Evolutionary conservation across 2,329 filamentous ascomycete genomes (phyloP).

Genomic region (Didymellaceae sp.): DNA sequence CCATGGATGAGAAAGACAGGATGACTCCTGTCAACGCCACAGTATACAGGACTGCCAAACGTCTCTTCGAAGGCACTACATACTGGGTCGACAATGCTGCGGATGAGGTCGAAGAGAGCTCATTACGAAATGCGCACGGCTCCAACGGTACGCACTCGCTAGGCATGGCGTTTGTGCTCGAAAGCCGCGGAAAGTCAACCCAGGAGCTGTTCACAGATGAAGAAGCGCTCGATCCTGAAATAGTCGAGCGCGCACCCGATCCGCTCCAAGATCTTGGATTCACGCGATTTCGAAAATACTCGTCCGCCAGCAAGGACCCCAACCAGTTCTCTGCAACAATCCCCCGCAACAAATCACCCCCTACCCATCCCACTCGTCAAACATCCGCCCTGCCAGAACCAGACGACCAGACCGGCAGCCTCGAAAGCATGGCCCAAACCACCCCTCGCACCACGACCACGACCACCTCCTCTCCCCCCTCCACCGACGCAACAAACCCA

Average conservation of each 20-base stretch:
- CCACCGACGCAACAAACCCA: background rate
- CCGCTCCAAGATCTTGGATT: background rate
- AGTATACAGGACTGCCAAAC: slow-evolving; percentile 47
- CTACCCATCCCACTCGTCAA: no score
- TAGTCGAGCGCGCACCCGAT: background rate
- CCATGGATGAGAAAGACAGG: slow-evolving; percentile 34
- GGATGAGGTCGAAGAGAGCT: background rate
- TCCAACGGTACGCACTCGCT: slow-evolving; percentile 25
- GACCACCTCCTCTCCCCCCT: background rate
- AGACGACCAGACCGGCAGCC: background rate
- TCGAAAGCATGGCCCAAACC: no score
- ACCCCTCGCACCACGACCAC: background rate
- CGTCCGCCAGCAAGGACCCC: background rate
- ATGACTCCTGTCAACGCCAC: slow-evolving; percentile 34
- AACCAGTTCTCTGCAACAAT: background rate
- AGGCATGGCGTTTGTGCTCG: slow-evolving; percentile 31
- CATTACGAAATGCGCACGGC: slow-evolving; percentile 6
- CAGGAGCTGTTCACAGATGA: slow-evolving; percentile 14
- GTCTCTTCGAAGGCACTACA: slow-evolving; percentile 46
- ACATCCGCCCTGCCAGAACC: no score
- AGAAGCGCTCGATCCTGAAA: background rate
- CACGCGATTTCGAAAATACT: background rate
- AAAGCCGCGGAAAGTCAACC: slow-evolving; percentile 18
- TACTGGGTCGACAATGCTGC: slow-evolving; percentile 28
- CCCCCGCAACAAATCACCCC: background rate